Conservation (phyloP, 2,329 filamentous ascomycete genomes). For the Pestalotiopsis sp. region DNA sequence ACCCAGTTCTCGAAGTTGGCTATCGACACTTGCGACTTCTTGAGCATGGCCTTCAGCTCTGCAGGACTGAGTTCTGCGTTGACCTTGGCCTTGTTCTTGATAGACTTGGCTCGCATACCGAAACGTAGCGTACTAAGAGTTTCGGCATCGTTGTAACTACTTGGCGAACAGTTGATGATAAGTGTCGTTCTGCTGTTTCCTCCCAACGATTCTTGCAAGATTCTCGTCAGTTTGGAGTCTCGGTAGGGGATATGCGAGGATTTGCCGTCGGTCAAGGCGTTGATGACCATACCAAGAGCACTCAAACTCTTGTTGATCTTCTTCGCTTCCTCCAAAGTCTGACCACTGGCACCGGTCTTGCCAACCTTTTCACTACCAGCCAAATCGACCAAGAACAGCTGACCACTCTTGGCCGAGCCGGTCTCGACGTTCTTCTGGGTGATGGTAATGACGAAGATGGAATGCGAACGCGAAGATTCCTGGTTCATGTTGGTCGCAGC, state of each 20-base stretch:
- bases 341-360: conserved; percentile 96
- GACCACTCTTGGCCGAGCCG: conserved; percentile 92
- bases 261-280: conserved; percentile 94
- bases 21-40: conserved; percentile 91
- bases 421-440: conserved; percentile 98
- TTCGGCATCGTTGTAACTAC: conserved; percentile 96
- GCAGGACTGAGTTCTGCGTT: conserved; percentile 96
- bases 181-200: conserved; percentile 98
- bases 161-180: conserved; percentile 99
- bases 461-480: conserved; percentile 96
- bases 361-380: conserved; percentile 98
- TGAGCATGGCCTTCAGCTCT: conserved; percentile 90
- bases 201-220: conserved; percentile 94
- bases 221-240: conserved; percentile 96
- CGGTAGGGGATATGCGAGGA: conserved; percentile 94
- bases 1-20: conserved; percentile 65
- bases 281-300: conserved; percentile 98
- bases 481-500: conserved; percentile 99
- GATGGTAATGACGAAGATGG: conserved; percentile 95
- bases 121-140: conserved; percentile 91
- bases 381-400: conserved; percentile 96
- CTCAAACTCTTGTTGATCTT: conserved; percentile 99
- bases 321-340: conserved; percentile 97
- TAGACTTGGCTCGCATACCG: conserved; percentile 94
- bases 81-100: conserved; percentile 99